A percentile compares a stretch with the other conserved stretches of the same genome.
phyloP scores from a whole-genome alignment of 176 grass and related monocot genomes.

The Hsuehochloa calcarea region DNA sequence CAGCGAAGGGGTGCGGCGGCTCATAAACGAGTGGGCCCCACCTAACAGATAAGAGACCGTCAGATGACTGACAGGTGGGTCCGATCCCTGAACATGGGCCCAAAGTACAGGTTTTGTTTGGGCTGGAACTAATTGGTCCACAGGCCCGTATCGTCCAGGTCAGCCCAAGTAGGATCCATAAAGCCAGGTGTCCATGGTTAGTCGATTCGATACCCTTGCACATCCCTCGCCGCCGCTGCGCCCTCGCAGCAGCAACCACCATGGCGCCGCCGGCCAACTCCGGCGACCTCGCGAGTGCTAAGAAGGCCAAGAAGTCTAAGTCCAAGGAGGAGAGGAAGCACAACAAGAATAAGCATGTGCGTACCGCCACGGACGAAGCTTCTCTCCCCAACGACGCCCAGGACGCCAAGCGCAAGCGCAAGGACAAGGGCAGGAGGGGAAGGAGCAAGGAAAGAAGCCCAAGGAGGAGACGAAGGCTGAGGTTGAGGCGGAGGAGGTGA shows the following conservation, averaged over 20 bases:
- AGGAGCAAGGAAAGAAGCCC: slow-evolving; percentile 23
- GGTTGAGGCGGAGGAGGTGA: background rate
- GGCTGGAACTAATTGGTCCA: background rate
- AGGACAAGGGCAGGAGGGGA: slow-evolving; percentile 41
- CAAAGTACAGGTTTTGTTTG: background rate
- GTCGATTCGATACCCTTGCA: background rate
- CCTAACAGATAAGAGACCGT: background rate
- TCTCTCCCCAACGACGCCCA: background rate
- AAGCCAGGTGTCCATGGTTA: background rate
- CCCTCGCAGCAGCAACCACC: background rate
- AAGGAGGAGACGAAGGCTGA: slow-evolving; percentile 33
- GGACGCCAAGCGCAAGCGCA: slow-evolving; percentile 31
- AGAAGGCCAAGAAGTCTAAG: slow-evolving; percentile 37
- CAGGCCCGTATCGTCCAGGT: background rate
- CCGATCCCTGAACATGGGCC: background rate
- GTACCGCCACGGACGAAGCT: background rate
- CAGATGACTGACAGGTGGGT: background rate
- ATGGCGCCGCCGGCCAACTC: slow-evolving; percentile 45
- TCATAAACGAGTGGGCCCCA: slow-evolving; percentile 14
- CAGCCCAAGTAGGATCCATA: background rate
- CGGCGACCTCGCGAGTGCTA: slow-evolving; percentile 25
- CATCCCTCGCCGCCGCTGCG: background rate
- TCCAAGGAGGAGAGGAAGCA: slow-evolving; percentile 21
- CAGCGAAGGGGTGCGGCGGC: slow-evolving; percentile 1
- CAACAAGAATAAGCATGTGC: slow-evolving; percentile 22